Conservation (phyloP, 345 rosid genomes). For the Eucalyptus urophylla region DNA sequence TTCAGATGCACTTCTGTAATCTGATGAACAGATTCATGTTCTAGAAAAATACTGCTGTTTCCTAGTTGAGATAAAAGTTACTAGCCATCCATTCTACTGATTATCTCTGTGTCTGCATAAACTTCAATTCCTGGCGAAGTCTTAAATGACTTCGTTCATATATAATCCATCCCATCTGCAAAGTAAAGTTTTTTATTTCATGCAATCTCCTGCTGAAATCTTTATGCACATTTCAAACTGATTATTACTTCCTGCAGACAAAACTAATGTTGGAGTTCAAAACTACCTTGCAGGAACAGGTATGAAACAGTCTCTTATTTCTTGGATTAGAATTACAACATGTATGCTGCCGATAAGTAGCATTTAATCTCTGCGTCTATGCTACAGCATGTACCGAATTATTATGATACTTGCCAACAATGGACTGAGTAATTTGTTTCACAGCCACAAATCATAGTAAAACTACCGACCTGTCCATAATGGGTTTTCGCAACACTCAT, state of each 20-base stretch:
- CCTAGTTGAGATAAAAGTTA: not conserved
- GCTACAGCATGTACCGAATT: not conserved
- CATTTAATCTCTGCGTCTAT: not conserved
- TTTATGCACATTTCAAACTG: not conserved
- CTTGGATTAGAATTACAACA: not conserved
- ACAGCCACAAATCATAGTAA: not conserved
- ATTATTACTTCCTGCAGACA: conserved; percentile 1
- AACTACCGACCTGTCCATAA: not conserved
- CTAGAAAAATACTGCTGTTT: not conserved
- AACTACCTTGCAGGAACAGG: conserved; percentile 17
- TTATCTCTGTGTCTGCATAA: not conserved
- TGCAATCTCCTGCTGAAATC: not conserved
- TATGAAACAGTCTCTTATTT: not conserved
- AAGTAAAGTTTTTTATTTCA: not conserved
- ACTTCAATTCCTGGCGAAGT: not conserved
- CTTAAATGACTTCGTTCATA: not conserved
- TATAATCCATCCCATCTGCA: not conserved
- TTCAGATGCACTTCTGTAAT: not conserved
- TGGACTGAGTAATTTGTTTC: not conserved
- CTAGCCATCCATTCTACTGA: not conserved
- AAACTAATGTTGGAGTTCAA: conserved; percentile 5
- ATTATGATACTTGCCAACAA: not conserved
- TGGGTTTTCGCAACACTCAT: not conserved
- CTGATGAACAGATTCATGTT: not conserved
- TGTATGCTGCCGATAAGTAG: not conserved